phyloP scores from a whole-genome alignment of 208 protist species.

The Vickermania spadyakhi region DNA sequence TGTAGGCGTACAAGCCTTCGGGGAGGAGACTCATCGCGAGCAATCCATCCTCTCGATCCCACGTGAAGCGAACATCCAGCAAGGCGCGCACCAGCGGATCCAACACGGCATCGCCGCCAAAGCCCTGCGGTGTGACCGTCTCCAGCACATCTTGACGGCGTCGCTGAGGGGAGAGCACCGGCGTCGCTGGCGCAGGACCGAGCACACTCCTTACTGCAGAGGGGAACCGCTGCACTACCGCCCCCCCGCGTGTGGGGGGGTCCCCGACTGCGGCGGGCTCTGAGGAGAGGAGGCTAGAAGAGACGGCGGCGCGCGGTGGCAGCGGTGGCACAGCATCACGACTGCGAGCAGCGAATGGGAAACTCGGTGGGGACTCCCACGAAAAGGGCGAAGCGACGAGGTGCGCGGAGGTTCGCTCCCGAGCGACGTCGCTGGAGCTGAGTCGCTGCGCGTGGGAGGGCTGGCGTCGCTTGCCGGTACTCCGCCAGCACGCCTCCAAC shows the following conservation, averaged over 20 bases:
- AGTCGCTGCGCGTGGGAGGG: not conserved
- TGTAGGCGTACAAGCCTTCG: constrained; percentile 23
- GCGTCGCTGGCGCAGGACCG: not conserved
- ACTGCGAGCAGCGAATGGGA: no score
- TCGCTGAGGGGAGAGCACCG: no score
- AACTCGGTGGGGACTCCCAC: no score
- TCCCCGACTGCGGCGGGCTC: no score
- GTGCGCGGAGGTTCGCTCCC: not conserved
- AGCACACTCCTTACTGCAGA: constrained; percentile 17
- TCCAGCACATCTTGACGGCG: constrained; percentile 72
- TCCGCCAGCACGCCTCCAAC: not conserved
- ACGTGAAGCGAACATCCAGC: constrained; percentile 70
- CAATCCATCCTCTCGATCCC: constrained; percentile 74
- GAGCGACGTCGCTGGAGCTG: not conserved
- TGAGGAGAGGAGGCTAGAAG: no score
- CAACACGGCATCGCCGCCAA: constrained; percentile 50
- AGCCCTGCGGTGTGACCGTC: constrained; percentile 15
- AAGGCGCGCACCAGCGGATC: constrained; percentile 47
- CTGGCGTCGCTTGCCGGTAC: not conserved
- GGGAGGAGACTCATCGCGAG: constrained; percentile 52
- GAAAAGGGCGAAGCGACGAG: not conserved
- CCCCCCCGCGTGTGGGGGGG: not conserved
- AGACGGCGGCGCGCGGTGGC: no score
- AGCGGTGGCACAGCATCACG: not conserved
- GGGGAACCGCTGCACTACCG: constrained; percentile 11